phyloP scores from a whole-genome alignment of 2,329 filamentous ascomycete species.

The Fusarium solani-melongenae region DNA sequence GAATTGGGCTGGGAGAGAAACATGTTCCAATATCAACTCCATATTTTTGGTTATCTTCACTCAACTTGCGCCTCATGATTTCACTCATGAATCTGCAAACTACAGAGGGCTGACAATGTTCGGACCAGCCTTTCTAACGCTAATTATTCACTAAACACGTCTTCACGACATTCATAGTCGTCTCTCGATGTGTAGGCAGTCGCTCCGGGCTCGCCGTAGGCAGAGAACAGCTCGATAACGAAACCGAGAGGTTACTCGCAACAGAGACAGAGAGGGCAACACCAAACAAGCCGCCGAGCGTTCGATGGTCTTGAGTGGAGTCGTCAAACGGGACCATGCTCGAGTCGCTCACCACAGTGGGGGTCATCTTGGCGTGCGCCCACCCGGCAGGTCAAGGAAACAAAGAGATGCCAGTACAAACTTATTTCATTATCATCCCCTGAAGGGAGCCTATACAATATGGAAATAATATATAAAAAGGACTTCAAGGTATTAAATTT shows the following conservation, averaged over 20 bases:
- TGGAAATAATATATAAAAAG: neutral
- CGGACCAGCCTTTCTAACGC: neutral
- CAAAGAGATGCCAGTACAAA: neutral
- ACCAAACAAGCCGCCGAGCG: constrained; percentile 36
- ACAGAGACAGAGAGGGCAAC: constrained; percentile 23
- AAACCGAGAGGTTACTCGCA: constrained; percentile 5
- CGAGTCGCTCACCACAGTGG: constrained; percentile 35
- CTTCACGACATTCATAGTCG: neutral
- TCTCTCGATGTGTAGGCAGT: neutral
- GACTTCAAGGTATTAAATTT: neutral
- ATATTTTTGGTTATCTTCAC: neutral
- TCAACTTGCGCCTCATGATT: neutral
- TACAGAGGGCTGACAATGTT: neutral
- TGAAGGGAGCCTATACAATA: neutral
- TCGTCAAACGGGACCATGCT: constrained; percentile 24
- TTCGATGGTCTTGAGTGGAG: constrained; percentile 41
- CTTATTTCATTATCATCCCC: neutral
- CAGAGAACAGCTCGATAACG: constrained; percentile 7
- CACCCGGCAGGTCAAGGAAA: neutral
- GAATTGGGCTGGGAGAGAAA: constrained; percentile 16
- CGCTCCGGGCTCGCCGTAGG: constrained; percentile 7
- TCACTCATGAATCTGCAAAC: neutral
- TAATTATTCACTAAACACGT: neutral
- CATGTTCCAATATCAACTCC: constrained; percentile 7
- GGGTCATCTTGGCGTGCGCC: constrained; percentile 34